A percentile compares a stretch with the other conserved stretches of the same genome.
Evolutionary conservation across 805 yeast species (phyloP).

Genomic region (Wickerhamomyces kurtzmanii): DNA sequence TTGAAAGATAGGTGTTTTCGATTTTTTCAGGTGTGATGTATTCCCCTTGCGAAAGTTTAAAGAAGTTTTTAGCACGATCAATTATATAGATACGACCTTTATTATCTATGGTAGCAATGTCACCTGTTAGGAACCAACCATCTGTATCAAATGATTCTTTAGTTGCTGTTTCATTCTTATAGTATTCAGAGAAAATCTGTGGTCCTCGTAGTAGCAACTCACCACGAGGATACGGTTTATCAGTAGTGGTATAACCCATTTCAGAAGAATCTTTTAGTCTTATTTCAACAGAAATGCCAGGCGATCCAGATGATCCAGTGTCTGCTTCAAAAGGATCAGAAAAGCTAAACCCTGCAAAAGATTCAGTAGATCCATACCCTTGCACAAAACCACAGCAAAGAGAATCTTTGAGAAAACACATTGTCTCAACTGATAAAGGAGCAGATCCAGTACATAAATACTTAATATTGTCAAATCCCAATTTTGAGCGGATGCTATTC

Average conservation of each 20-base stretch:
- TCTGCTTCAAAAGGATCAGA: slow-evolving; percentile 34
- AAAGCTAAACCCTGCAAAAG: slow-evolving; percentile 45
- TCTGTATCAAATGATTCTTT: slow-evolving; percentile 39
- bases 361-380: slow-evolving; percentile 69
- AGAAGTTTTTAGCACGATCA: slow-evolving; percentile 73
- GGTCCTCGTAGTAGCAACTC: slow-evolving; percentile 59
- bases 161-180: slow-evolving; percentile 44
- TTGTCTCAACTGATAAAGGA: slow-evolving; percentile 52
- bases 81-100: slow-evolving; percentile 49
- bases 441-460: slow-evolving; percentile 50
- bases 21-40: slow-evolving; percentile 71
- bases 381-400: slow-evolving; percentile 40
- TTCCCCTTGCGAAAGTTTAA: slow-evolving; percentile 55
- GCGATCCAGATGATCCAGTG: slow-evolving; percentile 48
- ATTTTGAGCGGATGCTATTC: slow-evolving; percentile 26
- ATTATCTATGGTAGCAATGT: slow-evolving; percentile 40
- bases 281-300: slow-evolving; percentile 41
- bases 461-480: slow-evolving; percentile 34
- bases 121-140: slow-evolving; percentile 63
- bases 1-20: slow-evolving; percentile 51
- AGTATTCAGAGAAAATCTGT: slow-evolving; percentile 46
- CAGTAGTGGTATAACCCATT: slow-evolving; percentile 35
- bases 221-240: slow-evolving; percentile 36
- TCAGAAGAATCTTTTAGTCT: slow-evolving; percentile 51
- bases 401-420: slow-evolving; percentile 46